Base-by-base conservation (phyloP, 371 early-diverging fungal genomes). In the Polyrhizophydium stewartii region DNA sequence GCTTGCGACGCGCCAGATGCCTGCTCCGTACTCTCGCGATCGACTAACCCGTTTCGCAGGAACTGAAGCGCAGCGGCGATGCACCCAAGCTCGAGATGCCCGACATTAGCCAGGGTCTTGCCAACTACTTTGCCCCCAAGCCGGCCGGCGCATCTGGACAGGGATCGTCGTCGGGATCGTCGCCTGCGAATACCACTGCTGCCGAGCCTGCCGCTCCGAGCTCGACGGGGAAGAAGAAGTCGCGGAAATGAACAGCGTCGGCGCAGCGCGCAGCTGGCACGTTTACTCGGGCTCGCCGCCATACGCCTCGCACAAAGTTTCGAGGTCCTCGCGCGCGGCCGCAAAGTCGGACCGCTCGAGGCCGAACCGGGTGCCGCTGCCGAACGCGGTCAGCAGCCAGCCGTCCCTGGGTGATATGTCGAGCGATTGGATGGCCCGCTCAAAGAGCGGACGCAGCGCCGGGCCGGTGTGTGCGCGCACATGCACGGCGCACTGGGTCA, bases 41-140 rank as follows among this genome's bases (percentile, higher is more conserved):
- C 21, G 45, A 10, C 0, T 13, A 35, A 41, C 9, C 47, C 24
- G 1, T 6, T 12, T 28, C 31, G 45, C 58, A 68, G 55, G 49
- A 60, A 59, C 61, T 61, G 61, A 62, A 71, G 49, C 59, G 55
- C 50, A 40, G 41, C 30, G 58, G 43, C 6, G 25, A 27, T 35
- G n/a, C 59, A 2, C 70, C 60, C 24, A 61, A 63, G 58, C 22
- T 66, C 33, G 71, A 75, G 55, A 74, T 84, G 79, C 81, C 82
- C 0, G 81, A 84, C 65, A 71, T 84, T 41, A 65, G 76, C 21
- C 71, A 75, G 50, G 72, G 68, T 9, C 53, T 84, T 33, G 82
- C 84, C 28, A 79, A 84, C 55, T 70, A 61, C 65, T 66, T 73
- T 56, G 64, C 73, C 7, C 73, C 69, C 30, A 49, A 49, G 30